Percentiles rank a stretch among this genome's conserved stretches.
Evolutionary conservation across 345 rosid species (phyloP).

Genomic region (Aethionema arabicum): DNA sequence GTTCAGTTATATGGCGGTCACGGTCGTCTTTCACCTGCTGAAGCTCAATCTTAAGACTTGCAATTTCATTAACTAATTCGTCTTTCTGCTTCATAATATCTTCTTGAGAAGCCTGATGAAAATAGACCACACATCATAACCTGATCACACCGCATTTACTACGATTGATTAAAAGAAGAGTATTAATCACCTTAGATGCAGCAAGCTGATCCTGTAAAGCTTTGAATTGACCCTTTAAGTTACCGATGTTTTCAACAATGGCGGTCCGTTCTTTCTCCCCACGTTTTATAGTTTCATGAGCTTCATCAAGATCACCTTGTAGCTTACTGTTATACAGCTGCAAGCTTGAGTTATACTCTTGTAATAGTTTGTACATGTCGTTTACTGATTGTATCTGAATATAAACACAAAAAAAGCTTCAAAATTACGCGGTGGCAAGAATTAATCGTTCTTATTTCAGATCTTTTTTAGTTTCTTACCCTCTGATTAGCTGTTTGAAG

Average conservation of each 20-base stretch:
- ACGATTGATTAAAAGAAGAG: conserved; percentile 8
- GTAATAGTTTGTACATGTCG: conserved; percentile 95
- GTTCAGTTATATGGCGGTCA: conserved; percentile 53
- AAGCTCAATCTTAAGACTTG: conserved; percentile 63
- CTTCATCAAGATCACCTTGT: conserved; percentile 84
- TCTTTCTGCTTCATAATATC: conserved; percentile 72
- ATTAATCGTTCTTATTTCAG: background rate
- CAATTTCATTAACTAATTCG: conserved; percentile 59
- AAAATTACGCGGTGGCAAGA: conserved; percentile 1
- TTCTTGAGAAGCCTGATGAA: conserved; percentile 66
- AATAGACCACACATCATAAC: conserved; percentile 13
- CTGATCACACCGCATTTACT: conserved; percentile 6
- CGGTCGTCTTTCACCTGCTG: conserved; percentile 71
- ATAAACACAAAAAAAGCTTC: background rate
- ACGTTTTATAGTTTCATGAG: conserved; percentile 73
- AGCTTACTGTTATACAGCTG: conserved; percentile 91
- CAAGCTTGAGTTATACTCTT: conserved; percentile 92
- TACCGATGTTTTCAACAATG: conserved; percentile 69
- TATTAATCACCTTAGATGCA: conserved; percentile 61
- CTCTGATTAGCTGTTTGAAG: conserved; percentile 89
- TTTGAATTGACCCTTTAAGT: conserved; percentile 68
- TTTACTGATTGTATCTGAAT: conserved; percentile 80
- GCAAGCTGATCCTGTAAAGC: conserved; percentile 75
- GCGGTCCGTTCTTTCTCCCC: conserved; percentile 85
- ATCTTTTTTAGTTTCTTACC: conserved; percentile 45